These are phyloP conservation scores for Phyllosticta ampelicida DNA, from an alignment of 2,329 filamentous ascomycete genomes.

Conservation along the genomic window DNA sequence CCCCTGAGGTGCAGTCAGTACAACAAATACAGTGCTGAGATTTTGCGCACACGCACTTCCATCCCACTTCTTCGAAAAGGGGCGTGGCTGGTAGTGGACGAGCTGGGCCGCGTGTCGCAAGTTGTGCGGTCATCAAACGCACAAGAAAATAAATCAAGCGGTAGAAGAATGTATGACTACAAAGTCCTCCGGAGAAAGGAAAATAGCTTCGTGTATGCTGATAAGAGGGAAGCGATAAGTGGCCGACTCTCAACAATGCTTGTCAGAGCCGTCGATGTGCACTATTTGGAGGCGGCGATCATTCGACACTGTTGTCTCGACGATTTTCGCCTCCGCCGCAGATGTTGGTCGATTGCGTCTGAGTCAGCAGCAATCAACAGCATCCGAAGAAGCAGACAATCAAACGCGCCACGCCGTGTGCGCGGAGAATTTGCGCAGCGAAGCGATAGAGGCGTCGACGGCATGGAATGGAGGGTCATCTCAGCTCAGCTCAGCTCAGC, in stretches of 20 bases:
- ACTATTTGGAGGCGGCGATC: neutral
- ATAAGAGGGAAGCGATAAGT: no score
- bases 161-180: no score
- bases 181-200: no score
- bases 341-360: neutral
- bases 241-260: no score
- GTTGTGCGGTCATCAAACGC: no score
- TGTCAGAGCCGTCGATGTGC: neutral
- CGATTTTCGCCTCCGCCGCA: neutral
- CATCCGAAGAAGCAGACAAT: no score
- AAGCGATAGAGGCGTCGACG: neutral
- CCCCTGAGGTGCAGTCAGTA: neutral
- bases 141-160: no score
- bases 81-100: neutral
- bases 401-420: neutral
- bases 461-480: neutral
- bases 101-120: neutral
- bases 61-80: neutral
- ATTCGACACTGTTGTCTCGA: neutral
- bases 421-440: neutral
- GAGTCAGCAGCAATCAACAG: neutral
- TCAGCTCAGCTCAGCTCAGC: neutral
- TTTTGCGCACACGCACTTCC: neutral
- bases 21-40: neutral
- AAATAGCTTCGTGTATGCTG: no score